Base-by-base conservation (phyloP, 2,329 filamentous ascomycete species). In the Davidsoniella neocaledoniae region DNA sequence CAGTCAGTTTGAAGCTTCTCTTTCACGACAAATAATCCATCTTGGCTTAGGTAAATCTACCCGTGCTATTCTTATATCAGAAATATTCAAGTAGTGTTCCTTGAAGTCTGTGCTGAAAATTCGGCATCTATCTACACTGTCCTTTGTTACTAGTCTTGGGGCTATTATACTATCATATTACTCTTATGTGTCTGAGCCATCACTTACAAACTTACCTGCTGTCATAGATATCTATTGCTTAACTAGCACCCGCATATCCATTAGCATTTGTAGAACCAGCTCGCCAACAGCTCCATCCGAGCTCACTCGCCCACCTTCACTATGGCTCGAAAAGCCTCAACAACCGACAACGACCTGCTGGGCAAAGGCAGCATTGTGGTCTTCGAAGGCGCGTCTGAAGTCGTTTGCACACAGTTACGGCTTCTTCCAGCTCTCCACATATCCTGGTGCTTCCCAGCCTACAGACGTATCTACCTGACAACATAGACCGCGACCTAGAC, bases 361-460 rank as follows among this genome's bases (percentile, higher is more conserved):
- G 43, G 39, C 41, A 53, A 65, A 50, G 75, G 76, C 43, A 73
- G 68, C 57, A 61, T 81, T 48, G 67, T 81, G 48, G 74, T 76
- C 54, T 70, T 81, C 50, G 77, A 81, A 57, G 77, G 77, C 5
- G 66, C 73, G 29, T 57, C 62, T 21, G 70, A 77, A 43, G 63
- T 67, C 26, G 66, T 81, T 26, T 69, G 72, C 21, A 78, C 74
- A 3, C 77, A 81, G 56, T 62, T 81, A 38, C 70, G 70, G 43
- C 66, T 81, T 2, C 68, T 81, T 9, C 77, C 77, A 7, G 68
- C 67, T 80, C 75, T 1, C 62, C 71, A 0, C 72, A 78, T 51
- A 70, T 81, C 37, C 60, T 79, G 21, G 67, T 79, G 36, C 63
- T 81, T 1, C 76, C 77, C 0, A 61, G 62, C 29, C 55, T 77